Evolutionary conservation across 2,329 filamentous ascomycete species (phyloP), one percentile per base, ranked within the genome.

Genomic region (Tothia fuscella): DNA sequence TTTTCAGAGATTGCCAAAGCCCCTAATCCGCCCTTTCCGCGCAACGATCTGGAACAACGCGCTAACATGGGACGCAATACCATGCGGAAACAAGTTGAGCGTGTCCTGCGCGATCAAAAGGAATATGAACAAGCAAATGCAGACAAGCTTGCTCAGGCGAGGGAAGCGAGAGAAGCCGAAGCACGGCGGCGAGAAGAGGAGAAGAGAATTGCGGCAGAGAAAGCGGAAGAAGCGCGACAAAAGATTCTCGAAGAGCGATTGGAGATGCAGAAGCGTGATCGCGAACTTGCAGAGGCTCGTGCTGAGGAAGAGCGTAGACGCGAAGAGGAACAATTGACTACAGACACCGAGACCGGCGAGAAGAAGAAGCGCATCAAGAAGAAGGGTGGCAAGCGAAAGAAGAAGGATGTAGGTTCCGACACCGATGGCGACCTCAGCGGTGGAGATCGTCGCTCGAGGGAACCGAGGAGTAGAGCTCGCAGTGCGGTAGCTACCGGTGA

Each of bases 61-160:
- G 89, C 91, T 32, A 93, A 85, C 68, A 98, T 98, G 91, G 88
- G 86, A 49, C 80, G 82, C 46, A 94, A 95, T 58, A 98, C 93
- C 1, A 85, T 94, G 65, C 81, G 84, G 49, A 87, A 85, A 53
- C 89, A 98, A 59, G 74, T 98, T 10, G 85, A 93, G 54, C 79
- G 87, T 53, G 82, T 84, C 4, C 76, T 89, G 36, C 79, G 85
- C 49, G 81, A 76, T 50, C 91, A 98, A 59, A 80, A 76, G 48
- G 84, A 93, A 48, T 96, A 93, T 60, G 91, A 98, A 59, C 81
- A 87, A 53, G 86, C 84, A 66, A 95, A 96, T 57, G 85, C 87
- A 26, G 78, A 82, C 53, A 93, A 91, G 60, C 74, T 96, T 3
- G 76, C 82, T 47, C 79, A 86, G 41, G 88, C 91, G 6, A 74